Evolutionary conservation across 2,329 filamentous ascomycete genomes (phyloP), one percentile per base, ranked within the genome.

Genomic region (Apiospora aurea): DNA sequence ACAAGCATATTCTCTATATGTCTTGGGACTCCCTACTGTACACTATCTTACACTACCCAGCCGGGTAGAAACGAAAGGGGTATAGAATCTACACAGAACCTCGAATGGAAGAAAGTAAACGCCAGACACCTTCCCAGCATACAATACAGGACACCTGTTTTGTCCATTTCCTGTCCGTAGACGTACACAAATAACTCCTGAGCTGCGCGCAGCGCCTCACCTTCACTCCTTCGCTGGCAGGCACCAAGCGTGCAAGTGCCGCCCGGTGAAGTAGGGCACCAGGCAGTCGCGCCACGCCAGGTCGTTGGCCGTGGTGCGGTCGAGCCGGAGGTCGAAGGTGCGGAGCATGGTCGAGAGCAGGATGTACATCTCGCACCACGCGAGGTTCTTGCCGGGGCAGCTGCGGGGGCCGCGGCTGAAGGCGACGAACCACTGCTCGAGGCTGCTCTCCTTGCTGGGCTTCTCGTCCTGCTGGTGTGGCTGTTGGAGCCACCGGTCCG

Each of bases 361-460:
- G 47, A 71, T 61, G 47, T 71, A 71, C 24, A 71, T 57, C 47
- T 71, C 61, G 24, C 43, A 71, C 47, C 64, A 69, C 18, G 70
- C 70, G 29, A 71, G 64, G 47, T 71, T 71, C 6, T 26, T 44
- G 5, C 64, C 70, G 41, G 68, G 46, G 70, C 70, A 71, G 47
- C 64, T 69, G 34, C 70, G 70, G 26, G 70, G 70, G n/a, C 70
- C 70, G 34, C 49, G 64, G 70, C 61, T 68, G 49, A 71, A 71
- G 64, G 70, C 64, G 38, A 69, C 70, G 44, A 71, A 67, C 46
- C 47, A 51, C 21, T 51, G 68, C 18, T 69, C 68, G 29, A 69
- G 68, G 10, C 4, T 14, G 10, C 4, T 16, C 67, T 4, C 34
- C 10, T 16, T 43, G 1, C 11, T 14, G 43, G 4, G 34, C 10